Base-by-base conservation (phyloP, 2,329 filamentous ascomycete genomes). In the Thielaviopsis punctulata region DNA sequence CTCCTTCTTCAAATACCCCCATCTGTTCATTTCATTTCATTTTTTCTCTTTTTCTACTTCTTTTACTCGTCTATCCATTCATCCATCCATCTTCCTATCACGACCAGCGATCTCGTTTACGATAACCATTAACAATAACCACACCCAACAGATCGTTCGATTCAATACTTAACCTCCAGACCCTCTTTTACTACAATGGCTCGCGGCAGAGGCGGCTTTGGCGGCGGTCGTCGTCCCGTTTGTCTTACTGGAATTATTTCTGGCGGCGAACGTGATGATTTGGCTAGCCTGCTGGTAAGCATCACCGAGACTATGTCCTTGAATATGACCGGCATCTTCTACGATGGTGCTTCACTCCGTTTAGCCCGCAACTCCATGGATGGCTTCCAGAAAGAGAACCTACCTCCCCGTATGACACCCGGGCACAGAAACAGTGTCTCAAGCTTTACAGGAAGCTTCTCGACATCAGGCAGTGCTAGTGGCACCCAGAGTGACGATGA, bases 291-390 rank as follows among this genome's bases (percentile, higher is more conserved):
- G 12, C 63, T 77, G 53, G 66, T 62, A 23, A 68, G 69, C 45
- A 73, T 79, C 56, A 73, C 72, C 33, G 76, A 79, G 48, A 67
- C 67, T 36, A 76, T 81, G 67, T 68, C 73, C 52, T 69, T 68
- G 49, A 69, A 76, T 41, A 66, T 80, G 54, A 66, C 62, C 56
- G 67, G 69, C 49, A 68, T 69, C 54, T 80, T 80, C 57, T 73
- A 39, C 5, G 49, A 41, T 25, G n/a, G 43, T 25, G n/a, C 36
- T 13, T n/a, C 25, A 10, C 18, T 25, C 27, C 49, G 36, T 22
- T 33, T 36, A 8, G 12, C 49, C 21, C 33, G 44, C 45, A 33
- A 9, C 18, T 9, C 39, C 27, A 13, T 45, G 47, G 25, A 55
- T 30, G n/a, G 27, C 36, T 44, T 55, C 36, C 24, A 15, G 23